These are phyloP conservation scores for Ceratobasidium sp. DNA, from an alignment of 1,284 basidiomycete genomes.

Conservation along the genomic window DNA sequence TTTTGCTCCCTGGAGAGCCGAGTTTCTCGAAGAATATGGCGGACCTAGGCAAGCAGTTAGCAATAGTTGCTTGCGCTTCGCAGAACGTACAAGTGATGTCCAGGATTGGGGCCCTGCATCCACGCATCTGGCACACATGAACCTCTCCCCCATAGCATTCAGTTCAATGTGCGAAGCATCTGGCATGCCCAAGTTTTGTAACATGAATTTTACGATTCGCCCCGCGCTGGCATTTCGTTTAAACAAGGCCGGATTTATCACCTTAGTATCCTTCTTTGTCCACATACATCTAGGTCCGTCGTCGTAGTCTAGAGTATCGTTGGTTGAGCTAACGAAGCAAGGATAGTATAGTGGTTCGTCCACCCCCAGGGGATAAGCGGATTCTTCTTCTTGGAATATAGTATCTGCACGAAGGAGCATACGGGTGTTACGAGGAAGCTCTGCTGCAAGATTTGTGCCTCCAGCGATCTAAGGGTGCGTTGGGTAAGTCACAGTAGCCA, in stretches of 20 bases:
- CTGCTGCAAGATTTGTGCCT: neutral
- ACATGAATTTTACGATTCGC: neutral
- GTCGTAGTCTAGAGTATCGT: no score
- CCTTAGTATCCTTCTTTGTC: no score
- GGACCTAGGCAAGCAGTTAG: neutral
- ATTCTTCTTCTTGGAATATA: neutral
- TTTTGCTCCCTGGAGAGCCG: neutral
- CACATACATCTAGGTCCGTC: no score
- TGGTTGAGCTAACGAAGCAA: neutral
- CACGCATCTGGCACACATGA: neutral
- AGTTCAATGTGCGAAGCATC: conserved; percentile 1
- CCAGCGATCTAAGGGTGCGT: conserved; percentile 11
- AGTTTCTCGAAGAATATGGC: neutral
- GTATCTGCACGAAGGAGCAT: conserved; percentile 26
- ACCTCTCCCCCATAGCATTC: neutral
- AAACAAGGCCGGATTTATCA: neutral
- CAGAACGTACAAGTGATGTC: neutral
- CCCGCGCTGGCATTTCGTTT: neutral
- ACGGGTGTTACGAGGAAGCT: conserved; percentile 1
- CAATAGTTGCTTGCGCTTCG: neutral
- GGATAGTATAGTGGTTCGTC: neutral
- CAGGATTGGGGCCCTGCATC: neutral
- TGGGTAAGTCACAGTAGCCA: no score
- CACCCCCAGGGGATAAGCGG: neutral
- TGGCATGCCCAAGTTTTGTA: neutral